Evolutionary conservation across 768 basidiomycete species (phyloP), one percentile per base, ranked within the genome.

Genomic region (Artomyces pyxidatus): DNA sequence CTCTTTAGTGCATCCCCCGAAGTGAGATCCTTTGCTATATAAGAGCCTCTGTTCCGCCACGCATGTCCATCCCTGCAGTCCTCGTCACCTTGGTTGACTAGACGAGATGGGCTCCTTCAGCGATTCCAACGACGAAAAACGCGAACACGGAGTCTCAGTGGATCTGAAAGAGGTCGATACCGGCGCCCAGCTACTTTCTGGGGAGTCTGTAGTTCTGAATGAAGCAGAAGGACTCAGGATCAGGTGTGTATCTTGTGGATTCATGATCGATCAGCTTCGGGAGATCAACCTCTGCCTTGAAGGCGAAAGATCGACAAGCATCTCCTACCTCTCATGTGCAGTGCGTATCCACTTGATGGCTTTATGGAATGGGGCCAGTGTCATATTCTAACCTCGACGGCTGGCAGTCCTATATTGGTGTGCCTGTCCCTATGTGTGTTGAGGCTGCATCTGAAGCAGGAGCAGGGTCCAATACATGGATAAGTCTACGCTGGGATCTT

Each of bases 401-500:
- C 37, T 42, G 48, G 3, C 45, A 81, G 81, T 68, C 21, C 71
- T 81, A 29, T 83, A 80, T 55, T 80, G 72, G 78, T 81, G 57
- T 28, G 67, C 12, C 11, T 41, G 6, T 12, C 17, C 21, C 37
- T 17, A 11, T 35, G 16, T 22, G 5, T n/a, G 6, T 28, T 4
- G 9, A 4, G 16, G 26, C 11, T 39, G n/a, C 11, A 12, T 29
- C 23, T 39, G 19, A 56, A 8, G 56, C 49, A 3, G 47, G 54
- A 50, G 80, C 26, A 56, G 83, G 75, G 73, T 87, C 16, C 83
- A 86, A 59, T 85, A 80, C 52, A 85, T 85, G 80, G 85, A 86
- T 53, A 85, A 85, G 65, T 81, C 78, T 0, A 87, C 84, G 0
- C 67, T 86, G 3, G 83, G 82, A 1, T 77, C 72, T 49, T 59